Conservation (phyloP, 805 yeast genomes). For the Yamadazyma olivae region DNA sequence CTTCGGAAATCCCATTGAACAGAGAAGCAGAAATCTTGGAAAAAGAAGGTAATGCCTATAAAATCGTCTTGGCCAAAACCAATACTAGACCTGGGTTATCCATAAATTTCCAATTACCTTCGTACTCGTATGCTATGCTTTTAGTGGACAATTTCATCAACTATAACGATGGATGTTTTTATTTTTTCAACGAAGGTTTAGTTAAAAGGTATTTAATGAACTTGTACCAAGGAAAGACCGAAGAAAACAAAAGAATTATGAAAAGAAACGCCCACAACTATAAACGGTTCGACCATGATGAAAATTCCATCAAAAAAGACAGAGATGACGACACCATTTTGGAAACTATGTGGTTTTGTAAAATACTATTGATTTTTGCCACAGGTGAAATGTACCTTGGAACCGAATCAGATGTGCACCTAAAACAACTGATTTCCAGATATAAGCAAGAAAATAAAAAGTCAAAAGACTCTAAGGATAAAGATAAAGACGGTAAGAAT, state of each 20-base stretch:
- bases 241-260: conserved; percentile 36
- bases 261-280: conserved; percentile 26
- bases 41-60: conserved; percentile 74
- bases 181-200: conserved; percentile 78
- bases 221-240: conserved; percentile 52
- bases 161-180: conserved; percentile 81
- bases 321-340: conserved; percentile 54
- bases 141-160: conserved; percentile 74
- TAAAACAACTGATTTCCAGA: conserved; percentile 32
- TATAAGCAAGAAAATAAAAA: conserved; percentile 12
- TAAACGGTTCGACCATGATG: conserved; percentile 27
- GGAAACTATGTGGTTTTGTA: conserved; percentile 81
- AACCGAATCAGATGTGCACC: conserved; percentile 63
- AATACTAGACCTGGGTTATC: conserved; percentile 66
- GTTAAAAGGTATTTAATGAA: conserved; percentile 65
- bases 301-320: conserved; percentile 41
- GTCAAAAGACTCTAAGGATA: conserved; percentile 10
- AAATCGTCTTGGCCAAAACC: conserved; percentile 64
- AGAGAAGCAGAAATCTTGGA: conserved; percentile 60
- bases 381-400: conserved; percentile 83
- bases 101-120: conserved; percentile 70
- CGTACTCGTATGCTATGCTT: conserved; percentile 71
- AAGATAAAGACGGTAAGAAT: conserved; percentile 3
- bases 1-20: conserved; percentile 12
- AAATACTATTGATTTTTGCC: conserved; percentile 68